phyloP scores from a whole-genome alignment of 805 yeast species.

The Barnettozyma pratensis region DNA sequence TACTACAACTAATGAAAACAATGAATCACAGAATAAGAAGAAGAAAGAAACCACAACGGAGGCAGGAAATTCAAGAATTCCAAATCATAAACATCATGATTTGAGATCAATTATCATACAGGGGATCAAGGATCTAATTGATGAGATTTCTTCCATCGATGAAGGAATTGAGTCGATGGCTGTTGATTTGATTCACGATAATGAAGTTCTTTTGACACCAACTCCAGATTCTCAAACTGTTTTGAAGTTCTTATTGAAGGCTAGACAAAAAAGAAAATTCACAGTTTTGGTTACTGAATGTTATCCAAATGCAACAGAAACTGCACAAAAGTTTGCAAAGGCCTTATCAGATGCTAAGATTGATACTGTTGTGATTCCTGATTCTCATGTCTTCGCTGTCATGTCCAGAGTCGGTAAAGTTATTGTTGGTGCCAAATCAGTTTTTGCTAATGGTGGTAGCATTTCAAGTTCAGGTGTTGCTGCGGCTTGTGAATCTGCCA shows the following conservation, averaged over 20 bases:
- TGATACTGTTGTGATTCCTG: slow-evolving; percentile 89
- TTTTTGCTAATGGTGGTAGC: slow-evolving; percentile 95
- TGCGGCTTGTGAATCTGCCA: slow-evolving; percentile 92
- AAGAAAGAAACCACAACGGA: slow-evolving; percentile 3
- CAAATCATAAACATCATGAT: slow-evolving; percentile 40
- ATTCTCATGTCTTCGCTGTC: slow-evolving; percentile 86
- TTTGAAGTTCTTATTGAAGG: slow-evolving; percentile 76
- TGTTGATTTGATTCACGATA: slow-evolving; percentile 90
- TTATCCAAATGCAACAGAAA: slow-evolving; percentile 80
- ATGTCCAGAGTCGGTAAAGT: slow-evolving; percentile 98
- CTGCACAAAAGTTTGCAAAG: slow-evolving; percentile 76
- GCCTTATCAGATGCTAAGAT: slow-evolving; percentile 79
- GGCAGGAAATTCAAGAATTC: slow-evolving; percentile 17
- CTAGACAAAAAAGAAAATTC: slow-evolving; percentile 84
- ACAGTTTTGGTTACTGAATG: slow-evolving; percentile 89
- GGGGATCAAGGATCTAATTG: slow-evolving; percentile 87
- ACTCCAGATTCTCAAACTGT: slow-evolving; percentile 92
- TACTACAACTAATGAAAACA: slow-evolving; percentile 18
- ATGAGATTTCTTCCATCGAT: slow-evolving; percentile 83
- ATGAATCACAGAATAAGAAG: slow-evolving; percentile 2
- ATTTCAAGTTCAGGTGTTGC: slow-evolving; percentile 87
- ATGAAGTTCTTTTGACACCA: slow-evolving; percentile 82
- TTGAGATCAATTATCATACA: slow-evolving; percentile 83
- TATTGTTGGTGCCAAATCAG: slow-evolving; percentile 85
- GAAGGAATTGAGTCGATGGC: slow-evolving; percentile 91